Conservation (phyloP, 192 early-diverging fungal species). For the Jimgerdemannia lactiflua region DNA sequence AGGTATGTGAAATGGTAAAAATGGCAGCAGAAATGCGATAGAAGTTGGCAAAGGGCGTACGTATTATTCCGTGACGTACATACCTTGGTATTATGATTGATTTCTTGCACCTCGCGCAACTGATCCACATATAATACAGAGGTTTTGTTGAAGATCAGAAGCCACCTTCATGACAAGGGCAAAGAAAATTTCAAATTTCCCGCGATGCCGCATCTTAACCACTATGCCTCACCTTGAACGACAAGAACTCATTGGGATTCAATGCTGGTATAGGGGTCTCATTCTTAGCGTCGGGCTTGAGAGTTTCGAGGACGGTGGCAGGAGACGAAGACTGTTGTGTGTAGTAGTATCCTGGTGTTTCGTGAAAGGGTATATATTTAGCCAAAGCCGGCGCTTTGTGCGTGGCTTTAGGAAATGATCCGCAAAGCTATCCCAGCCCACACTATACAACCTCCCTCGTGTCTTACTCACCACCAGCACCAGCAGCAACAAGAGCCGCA, state of each 20-base stretch:
- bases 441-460: not conserved
- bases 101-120: slow-evolving; percentile 39
- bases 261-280: slow-evolving; percentile 25
- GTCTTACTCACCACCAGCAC: not conserved
- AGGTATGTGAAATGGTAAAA: not conserved
- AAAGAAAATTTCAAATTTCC: not conserved
- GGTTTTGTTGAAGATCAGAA: not conserved
- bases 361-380: not conserved
- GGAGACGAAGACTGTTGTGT: not conserved
- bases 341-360: not conserved
- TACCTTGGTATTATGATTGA: slow-evolving; percentile 67
- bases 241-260: slow-evolving; percentile 45
- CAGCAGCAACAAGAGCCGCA: no score
- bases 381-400: no score
- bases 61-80: slow-evolving; percentile 18
- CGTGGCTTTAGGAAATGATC: no score
- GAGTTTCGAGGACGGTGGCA: slow-evolving; percentile 14
- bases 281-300: slow-evolving; percentile 9
- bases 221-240: slow-evolving; percentile 49
- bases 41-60: not conserved
- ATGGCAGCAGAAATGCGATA: not conserved
- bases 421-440: not conserved
- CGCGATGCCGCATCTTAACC: no score
- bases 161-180: not conserved
- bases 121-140: slow-evolving; percentile 26